Percentiles rank a stretch among this genome's conserved stretches.
Evolutionary conservation across 306 rosid genomes (phyloP).

Genomic region (Pyrus pyrifolia): DNA sequence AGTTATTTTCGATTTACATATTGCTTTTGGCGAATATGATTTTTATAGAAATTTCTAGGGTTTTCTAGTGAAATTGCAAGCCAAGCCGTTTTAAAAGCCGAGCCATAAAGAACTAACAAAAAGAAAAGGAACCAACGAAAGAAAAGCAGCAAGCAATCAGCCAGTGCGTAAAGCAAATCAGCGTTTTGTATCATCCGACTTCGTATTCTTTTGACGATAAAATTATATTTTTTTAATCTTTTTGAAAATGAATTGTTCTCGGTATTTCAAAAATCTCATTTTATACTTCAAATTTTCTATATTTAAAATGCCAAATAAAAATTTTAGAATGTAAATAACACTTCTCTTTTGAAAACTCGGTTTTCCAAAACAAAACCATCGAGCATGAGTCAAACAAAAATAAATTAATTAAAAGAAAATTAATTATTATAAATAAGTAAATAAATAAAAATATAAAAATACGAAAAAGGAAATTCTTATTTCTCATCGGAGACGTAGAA

Average conservation of each 20-base stretch:
- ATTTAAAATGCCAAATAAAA: too few species aligned
- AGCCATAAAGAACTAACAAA: neutral
- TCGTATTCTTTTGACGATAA: neutral
- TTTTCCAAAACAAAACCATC: neutral
- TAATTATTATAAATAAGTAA: neutral
- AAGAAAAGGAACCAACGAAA: neutral
- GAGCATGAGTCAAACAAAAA: conserved; percentile 21
- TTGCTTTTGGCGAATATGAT: too few species aligned
- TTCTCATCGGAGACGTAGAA: neutral
- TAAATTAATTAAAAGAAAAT: neutral
- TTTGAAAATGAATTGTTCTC: neutral
- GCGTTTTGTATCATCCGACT: neutral
- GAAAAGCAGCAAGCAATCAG: neutral
- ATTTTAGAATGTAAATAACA: too few species aligned
- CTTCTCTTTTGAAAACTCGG: neutral
- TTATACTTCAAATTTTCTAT: too few species aligned
- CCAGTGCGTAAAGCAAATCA: neutral
- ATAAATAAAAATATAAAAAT: neutral
- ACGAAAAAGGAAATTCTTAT: neutral
- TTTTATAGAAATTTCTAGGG: neutral
- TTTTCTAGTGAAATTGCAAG: neutral
- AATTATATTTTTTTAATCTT: neutral
- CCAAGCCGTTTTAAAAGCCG: neutral
- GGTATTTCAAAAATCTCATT: too few species aligned
- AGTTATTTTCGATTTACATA: too few species aligned